These are phyloP conservation scores for Daldinia grandis DNA, from an alignment of 495 filamentous ascomycete genomes.

Conservation along the genomic window DNA sequence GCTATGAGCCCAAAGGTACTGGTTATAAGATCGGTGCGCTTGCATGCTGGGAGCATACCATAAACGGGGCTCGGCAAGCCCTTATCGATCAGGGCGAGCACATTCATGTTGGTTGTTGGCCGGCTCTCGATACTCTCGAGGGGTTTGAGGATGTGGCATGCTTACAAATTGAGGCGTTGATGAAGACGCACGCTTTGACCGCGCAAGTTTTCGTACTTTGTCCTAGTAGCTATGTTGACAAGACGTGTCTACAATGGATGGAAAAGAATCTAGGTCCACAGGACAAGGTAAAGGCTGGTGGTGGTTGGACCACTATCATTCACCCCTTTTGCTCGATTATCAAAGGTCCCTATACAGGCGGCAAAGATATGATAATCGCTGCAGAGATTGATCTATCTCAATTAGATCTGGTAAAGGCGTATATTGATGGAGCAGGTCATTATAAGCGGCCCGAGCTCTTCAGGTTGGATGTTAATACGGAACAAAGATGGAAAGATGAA, in stretches of 20 bases:
- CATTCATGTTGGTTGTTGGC: conserved; percentile 54
- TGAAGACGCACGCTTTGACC: conserved; percentile 55
- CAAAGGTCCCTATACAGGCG: conserved; percentile 48
- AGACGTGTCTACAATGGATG: conserved; percentile 54
- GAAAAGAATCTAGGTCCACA: conserved; percentile 51
- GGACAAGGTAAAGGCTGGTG: conserved; percentile 50
- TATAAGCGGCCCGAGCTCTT: conserved; percentile 55
- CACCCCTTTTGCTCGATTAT: conserved; percentile 49
- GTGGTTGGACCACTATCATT: conserved; percentile 52
- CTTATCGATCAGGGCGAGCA: conserved; percentile 52
- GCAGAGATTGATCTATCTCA: conserved; percentile 53
- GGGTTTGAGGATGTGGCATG: conserved; percentile 49
- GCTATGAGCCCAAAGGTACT: conserved; percentile 28
- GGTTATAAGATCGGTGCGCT: conserved; percentile 55
- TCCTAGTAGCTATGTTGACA: conserved; percentile 53
- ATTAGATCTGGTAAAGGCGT: conserved; percentile 50
- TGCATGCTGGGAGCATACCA: conserved; percentile 62
- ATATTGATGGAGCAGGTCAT: conserved; percentile 52
- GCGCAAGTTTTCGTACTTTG: conserved; percentile 53
- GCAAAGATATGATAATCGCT: conserved; percentile 46
- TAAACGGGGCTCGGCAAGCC: conserved; percentile 54
- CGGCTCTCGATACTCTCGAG: conserved; percentile 50
- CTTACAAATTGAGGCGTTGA: conserved; percentile 55
- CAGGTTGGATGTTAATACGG: conserved; percentile 44
- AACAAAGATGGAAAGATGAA: conserved; percentile 49